Evolutionary conservation across 306 rosid species (phyloP), one percentile per base, ranked within the genome.

Genomic region (Cucumis melo): DNA sequence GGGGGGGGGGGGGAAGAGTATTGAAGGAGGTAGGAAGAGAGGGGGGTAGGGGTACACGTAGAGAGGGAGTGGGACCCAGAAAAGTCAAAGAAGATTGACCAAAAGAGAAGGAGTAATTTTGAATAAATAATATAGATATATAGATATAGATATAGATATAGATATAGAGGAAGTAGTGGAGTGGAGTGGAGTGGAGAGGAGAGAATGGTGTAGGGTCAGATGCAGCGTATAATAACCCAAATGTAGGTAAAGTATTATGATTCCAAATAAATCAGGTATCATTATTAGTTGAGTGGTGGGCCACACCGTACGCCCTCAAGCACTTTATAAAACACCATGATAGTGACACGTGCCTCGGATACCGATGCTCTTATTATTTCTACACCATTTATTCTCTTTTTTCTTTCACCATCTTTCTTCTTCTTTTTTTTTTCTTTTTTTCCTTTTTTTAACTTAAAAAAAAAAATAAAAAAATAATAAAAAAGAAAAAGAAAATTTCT

Each of bases 331-430:
- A 60, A 42, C 72, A 53, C 81, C 72, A 79, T 72, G 77, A 72
- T 79, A 70, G 56, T 71, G 81, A 79, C 81, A 79, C 81, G 81
- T 79, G 72, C 53, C 81, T 24, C 42, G 72, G 70, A 27, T 57
- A 46, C 44, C 57, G 73, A 66, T 42, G 46, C 64, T 48, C 59
- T 77, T 51, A 53, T 77, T 51, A 53, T 46, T 17, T 51, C 10
- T 53, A 34, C 46, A 20, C 21, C 12, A 34, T 13, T 10, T 32
- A 36, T 48, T 16, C 27, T 53, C 11, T 16, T 9, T 29, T 71
- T 3, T 23, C 8, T 0, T 10, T 0, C 20, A 5, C 0, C 1
- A 13, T 6, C 19, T 46, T 15, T 20, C 27, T 13, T 7, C 1
- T 51, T n/a, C n/a, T n/a, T n/a, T n/a, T n/a, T n/a, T n/a, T n/a